Evolutionary conservation across 441 rosid species (phyloP).

Genomic region (Manihot esculenta): DNA sequence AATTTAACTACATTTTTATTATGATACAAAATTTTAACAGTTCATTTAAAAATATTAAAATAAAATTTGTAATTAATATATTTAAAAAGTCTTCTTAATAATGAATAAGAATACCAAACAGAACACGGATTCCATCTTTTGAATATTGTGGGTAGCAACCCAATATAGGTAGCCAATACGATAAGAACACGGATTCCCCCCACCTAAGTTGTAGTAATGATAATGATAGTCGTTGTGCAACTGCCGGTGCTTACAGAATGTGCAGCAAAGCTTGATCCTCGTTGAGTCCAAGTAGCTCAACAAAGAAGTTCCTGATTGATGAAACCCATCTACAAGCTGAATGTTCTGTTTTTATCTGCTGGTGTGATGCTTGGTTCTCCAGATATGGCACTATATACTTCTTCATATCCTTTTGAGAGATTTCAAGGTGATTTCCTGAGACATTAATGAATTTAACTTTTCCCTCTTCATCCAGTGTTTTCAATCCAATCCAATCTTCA

Average conservation of each 20-base stretch:
- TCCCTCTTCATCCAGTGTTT: conserved; percentile 72
- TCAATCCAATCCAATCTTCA: conserved; percentile 89
- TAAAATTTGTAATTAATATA: too few species aligned
- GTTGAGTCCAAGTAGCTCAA: conserved; percentile 29
- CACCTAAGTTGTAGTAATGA: too few species aligned
- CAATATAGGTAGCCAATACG: too few species aligned
- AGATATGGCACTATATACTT: conserved; percentile 69
- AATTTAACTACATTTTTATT: too few species aligned
- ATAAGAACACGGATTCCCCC: too few species aligned
- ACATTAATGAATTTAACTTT: conserved; percentile 67
- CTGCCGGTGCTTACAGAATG: conserved; percentile 1
- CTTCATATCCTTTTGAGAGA: conserved; percentile 52
- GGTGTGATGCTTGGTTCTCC: conserved; percentile 35
- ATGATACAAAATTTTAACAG: too few species aligned
- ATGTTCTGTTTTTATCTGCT: conserved; percentile 18
- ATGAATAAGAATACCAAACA: too few species aligned
- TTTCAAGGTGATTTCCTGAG: conserved; percentile 55
- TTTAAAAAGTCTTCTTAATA: too few species aligned
- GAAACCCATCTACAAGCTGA: conserved; percentile 41
- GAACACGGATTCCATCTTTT: too few species aligned
- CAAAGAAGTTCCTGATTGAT: conserved; percentile 29
- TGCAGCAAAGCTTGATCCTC: conserved; percentile 39
- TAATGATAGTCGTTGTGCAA: neutral
- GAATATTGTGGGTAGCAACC: too few species aligned
- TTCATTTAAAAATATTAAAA: too few species aligned